A percentile compares a stretch with the other conserved stretches of the same genome.
Evolutionary conservation across 2,329 filamentous ascomycete genomes (phyloP).

Genomic region (Fusarium udum): DNA sequence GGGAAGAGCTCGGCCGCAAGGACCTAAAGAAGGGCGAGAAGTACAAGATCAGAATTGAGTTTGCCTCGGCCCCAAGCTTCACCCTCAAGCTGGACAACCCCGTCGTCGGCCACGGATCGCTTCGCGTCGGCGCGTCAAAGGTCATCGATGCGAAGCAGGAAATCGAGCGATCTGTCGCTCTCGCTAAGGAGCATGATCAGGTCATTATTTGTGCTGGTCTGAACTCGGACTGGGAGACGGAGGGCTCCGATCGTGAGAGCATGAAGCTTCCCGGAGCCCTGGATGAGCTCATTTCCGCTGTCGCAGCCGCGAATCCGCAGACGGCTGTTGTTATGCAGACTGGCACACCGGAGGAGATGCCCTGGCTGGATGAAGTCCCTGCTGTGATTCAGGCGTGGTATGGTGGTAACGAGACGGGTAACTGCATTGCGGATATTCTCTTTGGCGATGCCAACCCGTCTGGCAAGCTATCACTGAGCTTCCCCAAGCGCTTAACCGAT

Average conservation of each 20-base stretch:
- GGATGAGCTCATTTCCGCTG: conserved; percentile 73
- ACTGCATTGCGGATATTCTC: conserved; percentile 80
- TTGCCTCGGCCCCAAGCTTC: conserved; percentile 66
- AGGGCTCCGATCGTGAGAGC: conserved; percentile 80
- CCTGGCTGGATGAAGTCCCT: conserved; percentile 66
- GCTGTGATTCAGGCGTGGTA: conserved; percentile 83
- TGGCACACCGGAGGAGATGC: conserved; percentile 78
- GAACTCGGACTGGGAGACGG: conserved; percentile 83
- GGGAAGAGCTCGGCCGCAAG: conserved; percentile 69
- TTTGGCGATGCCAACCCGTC: conserved; percentile 79
- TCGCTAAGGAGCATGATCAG: conserved; percentile 77
- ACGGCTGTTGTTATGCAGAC: conserved; percentile 80
- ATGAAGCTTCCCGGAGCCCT: conserved; percentile 79
- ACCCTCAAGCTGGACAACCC: conserved; percentile 62
- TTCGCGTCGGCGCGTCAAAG: conserved; percentile 69
- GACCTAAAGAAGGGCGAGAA: conserved; percentile 66
- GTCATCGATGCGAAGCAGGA: conserved; percentile 66
- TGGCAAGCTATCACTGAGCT: conserved; percentile 78
- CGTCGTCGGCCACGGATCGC: conserved; percentile 66
- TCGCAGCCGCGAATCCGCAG: conserved; percentile 73
- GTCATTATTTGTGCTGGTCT: conserved; percentile 82
- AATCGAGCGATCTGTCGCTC: conserved; percentile 71
- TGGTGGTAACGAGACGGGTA: conserved; percentile 86
- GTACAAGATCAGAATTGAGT: conserved; percentile 69
- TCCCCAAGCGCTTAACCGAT: conserved; percentile 73